Evolutionary conservation across 2,329 filamentous ascomycete species (phyloP).

Genomic region (Neonectria hederae): DNA sequence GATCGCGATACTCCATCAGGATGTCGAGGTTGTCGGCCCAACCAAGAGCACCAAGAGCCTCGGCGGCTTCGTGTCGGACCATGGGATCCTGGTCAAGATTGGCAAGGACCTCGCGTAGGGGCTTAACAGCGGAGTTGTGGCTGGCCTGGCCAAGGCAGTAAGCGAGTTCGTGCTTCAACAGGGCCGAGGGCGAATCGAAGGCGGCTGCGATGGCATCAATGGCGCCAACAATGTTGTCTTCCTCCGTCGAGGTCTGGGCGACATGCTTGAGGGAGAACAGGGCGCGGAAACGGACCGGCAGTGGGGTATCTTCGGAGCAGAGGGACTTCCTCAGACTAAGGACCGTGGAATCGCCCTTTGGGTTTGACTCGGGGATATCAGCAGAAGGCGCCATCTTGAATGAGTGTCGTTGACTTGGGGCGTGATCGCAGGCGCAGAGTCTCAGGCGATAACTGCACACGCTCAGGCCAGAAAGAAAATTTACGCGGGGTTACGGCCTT

Average conservation of each 20-base stretch:
- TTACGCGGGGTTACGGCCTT: conserved; percentile 46
- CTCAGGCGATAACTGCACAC: conserved; percentile 21
- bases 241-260: conserved; percentile 72
- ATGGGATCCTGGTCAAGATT: conserved; percentile 88
- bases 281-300: conserved; percentile 91
- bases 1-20: conserved; percentile 77
- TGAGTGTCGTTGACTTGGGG: conserved; percentile 13
- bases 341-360: conserved; percentile 58
- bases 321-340: conserved; percentile 77
- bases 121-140: conserved; percentile 77
- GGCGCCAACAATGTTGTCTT: conserved; percentile 64
- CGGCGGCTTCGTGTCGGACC: conserved; percentile 95
- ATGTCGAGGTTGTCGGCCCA: conserved; percentile 78
- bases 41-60: conserved; percentile 90
- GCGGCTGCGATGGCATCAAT: conserved; percentile 87
- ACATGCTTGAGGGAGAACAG: conserved; percentile 98
- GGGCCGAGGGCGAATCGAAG: conserved; percentile 84
- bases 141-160: conserved; percentile 95
- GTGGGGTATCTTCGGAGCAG: conserved; percentile 80
- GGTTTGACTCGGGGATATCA: conserved; percentile 30
- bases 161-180: conserved; percentile 95
- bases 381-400: conserved; percentile 42
- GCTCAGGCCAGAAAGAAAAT: conserved; percentile 45
- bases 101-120: conserved; percentile 77
- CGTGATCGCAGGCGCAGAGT: conserved; percentile 23